These are phyloP conservation scores for Ramaria sp. DNA, from an alignment of 768 basidiomycete genomes.

Conservation along the genomic window DNA sequence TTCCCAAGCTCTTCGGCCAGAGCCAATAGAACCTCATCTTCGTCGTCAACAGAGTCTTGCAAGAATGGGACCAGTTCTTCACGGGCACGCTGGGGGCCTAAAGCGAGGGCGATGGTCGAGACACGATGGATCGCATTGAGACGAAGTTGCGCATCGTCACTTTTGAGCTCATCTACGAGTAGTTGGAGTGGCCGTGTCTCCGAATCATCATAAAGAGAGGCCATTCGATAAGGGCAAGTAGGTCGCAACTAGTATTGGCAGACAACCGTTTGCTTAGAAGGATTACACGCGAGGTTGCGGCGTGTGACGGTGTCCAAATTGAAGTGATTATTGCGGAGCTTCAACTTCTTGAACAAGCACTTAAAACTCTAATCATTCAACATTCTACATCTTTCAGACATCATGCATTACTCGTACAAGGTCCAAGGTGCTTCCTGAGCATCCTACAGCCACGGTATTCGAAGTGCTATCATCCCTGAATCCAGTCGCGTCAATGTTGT, in stretches of 20 bases:
- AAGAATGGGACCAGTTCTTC: conserved; percentile 95
- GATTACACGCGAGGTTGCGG: neutral
- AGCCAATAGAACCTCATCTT: conserved; percentile 94
- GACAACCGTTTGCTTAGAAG: neutral
- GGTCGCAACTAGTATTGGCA: neutral
- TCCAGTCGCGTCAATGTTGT: neutral
- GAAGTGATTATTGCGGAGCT: conserved; percentile 5
- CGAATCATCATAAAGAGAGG: conserved; percentile 5
- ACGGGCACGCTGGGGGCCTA: conserved; percentile 89
- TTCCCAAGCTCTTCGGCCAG: conserved; percentile 92
- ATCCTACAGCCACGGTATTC: neutral
- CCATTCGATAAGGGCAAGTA: neutral
- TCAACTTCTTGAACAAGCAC: neutral
- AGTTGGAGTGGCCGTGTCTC: conserved; percentile 21
- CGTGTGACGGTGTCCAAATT: neutral
- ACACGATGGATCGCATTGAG: conserved; percentile 96
- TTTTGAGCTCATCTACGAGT: conserved; percentile 95
- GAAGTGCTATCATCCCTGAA: neutral
- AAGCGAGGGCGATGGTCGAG: conserved; percentile 93
- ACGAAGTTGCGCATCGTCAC: conserved; percentile 82
- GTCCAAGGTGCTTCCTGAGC: neutral
- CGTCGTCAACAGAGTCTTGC: conserved; percentile 98
- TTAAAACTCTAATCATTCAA: neutral
- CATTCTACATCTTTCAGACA: too few relatives aligned
- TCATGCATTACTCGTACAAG: neutral